Evolutionary conservation across 352 stramenopile genomes (phyloP), one percentile per base, ranked within the genome.

Genomic region (Phytophthora ohioensis): DNA sequence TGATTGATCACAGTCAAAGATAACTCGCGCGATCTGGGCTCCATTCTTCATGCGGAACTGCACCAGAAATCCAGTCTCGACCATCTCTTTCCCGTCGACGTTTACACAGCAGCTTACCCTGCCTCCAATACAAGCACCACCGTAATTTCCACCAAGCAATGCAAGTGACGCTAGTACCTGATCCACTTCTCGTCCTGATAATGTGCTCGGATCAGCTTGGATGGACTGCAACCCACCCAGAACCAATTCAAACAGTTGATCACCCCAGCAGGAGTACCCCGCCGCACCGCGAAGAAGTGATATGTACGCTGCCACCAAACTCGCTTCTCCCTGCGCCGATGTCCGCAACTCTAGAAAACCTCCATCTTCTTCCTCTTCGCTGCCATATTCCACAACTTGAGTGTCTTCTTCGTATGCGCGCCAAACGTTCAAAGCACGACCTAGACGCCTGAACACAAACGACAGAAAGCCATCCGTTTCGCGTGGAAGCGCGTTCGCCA

Each of bases 101-200:
- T 83, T 93, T 31, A 91, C 85, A 51, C 82, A 89, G 56, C 84
- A 92, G 9, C 79, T 87, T 2, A 93, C 82, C n/a, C 85, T 76
- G 9, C 78, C 81, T 51, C 84, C 83, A 13, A 92, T 66, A 49
- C 71, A 77, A 11, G 80, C 69, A 15, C 82, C 83, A 31, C 73
- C 56, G 34, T 89, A 91, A 10, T 30, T 81, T 32, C 87, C 87
- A 53, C 87, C 87, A 21, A 92, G 71, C 12, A 95, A 39, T 4
- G 73, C 68, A 45, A 91, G 74, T 3, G 76, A 79, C 15, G 84
- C 85, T 32, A 86, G 56, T 15, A 72, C 64, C 34, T 43, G 31
- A 9, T 64, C 75, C 43, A 85, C 41, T 3, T 35, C 43, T 32
- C 51, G 13, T 32, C 64, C 47, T 2, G 49, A 69, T 5, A 65